These are phyloP conservation scores for Globisporangium barbulae DNA, from an alignment of 352 stramenopile species.

Conservation along the genomic window DNA sequence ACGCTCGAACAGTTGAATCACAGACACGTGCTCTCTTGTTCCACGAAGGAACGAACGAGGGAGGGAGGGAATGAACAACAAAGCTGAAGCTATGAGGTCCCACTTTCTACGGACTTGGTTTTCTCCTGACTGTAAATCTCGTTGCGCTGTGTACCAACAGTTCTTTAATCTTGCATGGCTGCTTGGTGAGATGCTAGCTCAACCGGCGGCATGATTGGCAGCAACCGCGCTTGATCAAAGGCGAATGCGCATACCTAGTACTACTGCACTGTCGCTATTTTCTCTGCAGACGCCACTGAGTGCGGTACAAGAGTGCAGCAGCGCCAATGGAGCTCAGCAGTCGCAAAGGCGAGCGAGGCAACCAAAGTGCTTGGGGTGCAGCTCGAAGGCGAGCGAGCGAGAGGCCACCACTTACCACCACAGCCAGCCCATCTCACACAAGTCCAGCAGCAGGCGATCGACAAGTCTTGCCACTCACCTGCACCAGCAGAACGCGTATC, in stretches of 20 bases:
- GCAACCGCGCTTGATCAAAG: neutral
- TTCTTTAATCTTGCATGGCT: neutral
- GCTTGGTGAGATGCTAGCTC: neutral
- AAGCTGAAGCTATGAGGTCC: neutral
- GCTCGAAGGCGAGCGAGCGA: neutral
- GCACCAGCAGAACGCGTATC: neutral
- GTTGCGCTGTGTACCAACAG: neutral
- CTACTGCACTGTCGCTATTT: neutral
- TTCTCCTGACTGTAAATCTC: neutral
- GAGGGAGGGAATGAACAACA: too few species aligned
- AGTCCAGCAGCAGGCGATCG: too few species aligned
- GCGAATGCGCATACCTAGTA: neutral
- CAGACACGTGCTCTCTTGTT: too few species aligned
- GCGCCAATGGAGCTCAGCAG: neutral
- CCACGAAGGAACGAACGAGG: too few species aligned
- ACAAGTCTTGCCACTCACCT: neutral
- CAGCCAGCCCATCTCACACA: constrained; percentile 1
- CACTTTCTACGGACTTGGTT: neutral
- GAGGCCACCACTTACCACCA: neutral
- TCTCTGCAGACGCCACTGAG: neutral
- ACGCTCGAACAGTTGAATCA: too few species aligned
- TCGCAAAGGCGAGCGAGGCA: neutral
- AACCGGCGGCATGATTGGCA: constrained; percentile 2
- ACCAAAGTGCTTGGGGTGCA: neutral
- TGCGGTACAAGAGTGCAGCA: neutral